A percentile compares a stretch with the other conserved stretches of the same genome.
Evolutionary conservation across 2,329 filamentous ascomycete genomes (phyloP).

Genomic region (Fonsecaea monophora): DNA sequence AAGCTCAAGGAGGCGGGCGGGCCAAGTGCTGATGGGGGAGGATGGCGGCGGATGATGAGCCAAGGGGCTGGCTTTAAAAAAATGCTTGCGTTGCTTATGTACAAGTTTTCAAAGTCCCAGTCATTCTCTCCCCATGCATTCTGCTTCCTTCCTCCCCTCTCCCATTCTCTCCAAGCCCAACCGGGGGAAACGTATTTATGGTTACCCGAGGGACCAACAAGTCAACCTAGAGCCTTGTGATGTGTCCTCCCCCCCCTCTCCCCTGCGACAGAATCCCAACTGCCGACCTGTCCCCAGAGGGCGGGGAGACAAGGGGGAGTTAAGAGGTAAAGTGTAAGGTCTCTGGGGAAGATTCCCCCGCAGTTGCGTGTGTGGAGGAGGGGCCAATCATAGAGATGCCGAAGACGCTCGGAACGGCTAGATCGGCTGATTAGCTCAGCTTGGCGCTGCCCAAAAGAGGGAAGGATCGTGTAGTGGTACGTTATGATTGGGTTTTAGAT

Average conservation of each 20-base stretch:
- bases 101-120: too few species aligned
- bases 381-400: slow-evolving; percentile 3
- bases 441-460: neutral
- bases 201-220: slow-evolving; percentile 1
- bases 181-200: slow-evolving; percentile 18
- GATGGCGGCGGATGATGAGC: neutral
- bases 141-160: slow-evolving; percentile 1
- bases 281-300: slow-evolving; percentile 12
- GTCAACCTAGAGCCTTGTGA: neutral
- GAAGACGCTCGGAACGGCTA: neutral
- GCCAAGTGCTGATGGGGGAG: neutral
- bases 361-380: neutral
- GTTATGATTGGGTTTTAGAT: too few species aligned
- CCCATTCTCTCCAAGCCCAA: slow-evolving; percentile 7
- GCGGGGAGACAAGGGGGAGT: slow-evolving; percentile 4
- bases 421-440: neutral
- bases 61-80: neutral
- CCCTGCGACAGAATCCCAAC: slow-evolving; percentile 13
- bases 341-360: slow-evolving; percentile 14
- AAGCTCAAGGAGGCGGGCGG: neutral
- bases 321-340: too few species aligned
- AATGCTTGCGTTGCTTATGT: neutral
- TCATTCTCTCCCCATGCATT: too few species aligned
- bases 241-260: neutral
- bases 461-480: neutral